phyloP scores from a whole-genome alignment of 1,284 basidiomycete genomes.

The Puccinia horiana region DNA sequence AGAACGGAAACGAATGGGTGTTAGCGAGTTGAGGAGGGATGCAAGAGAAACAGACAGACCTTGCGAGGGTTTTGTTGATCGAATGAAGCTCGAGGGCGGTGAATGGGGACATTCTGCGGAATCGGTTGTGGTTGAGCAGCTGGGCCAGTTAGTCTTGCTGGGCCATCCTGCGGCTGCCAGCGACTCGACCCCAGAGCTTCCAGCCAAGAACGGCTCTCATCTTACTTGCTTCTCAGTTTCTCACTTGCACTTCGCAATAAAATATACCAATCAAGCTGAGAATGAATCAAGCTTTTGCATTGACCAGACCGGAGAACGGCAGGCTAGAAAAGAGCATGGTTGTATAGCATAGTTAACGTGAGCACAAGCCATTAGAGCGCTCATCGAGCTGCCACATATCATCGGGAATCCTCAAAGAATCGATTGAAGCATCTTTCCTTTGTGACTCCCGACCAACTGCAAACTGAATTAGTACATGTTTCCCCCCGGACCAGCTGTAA shows the following conservation, averaged over 20 bases:
- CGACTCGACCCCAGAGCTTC: background rate
- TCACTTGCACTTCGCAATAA: background rate
- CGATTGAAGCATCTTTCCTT: background rate
- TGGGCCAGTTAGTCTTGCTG: no score
- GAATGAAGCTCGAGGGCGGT: conserved; percentile 25
- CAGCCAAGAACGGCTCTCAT: background rate
- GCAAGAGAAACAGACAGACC: background rate
- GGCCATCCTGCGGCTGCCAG: background rate
- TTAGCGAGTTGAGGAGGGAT: background rate
- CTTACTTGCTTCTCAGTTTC: background rate
- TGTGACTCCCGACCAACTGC: background rate
- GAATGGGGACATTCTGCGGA: no score
- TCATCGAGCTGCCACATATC: background rate
- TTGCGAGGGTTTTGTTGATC: conserved; percentile 26
- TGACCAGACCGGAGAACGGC: background rate
- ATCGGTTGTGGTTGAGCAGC: no score
- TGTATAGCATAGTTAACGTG: background rate
- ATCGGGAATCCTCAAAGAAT: background rate
- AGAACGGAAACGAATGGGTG: background rate
- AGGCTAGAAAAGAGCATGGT: background rate
- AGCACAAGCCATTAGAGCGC: background rate
- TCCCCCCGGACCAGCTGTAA: conserved; percentile 20
- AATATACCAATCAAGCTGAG: background rate
- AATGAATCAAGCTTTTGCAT: conserved; percentile 15
- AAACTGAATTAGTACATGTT: background rate